Percentiles rank a stretch among this genome's conserved stretches.
These are phyloP conservation scores for Aureobasidium sp. DNA, from an alignment of 2,329 filamentous ascomycete species.

Conservation along the genomic window DNA sequence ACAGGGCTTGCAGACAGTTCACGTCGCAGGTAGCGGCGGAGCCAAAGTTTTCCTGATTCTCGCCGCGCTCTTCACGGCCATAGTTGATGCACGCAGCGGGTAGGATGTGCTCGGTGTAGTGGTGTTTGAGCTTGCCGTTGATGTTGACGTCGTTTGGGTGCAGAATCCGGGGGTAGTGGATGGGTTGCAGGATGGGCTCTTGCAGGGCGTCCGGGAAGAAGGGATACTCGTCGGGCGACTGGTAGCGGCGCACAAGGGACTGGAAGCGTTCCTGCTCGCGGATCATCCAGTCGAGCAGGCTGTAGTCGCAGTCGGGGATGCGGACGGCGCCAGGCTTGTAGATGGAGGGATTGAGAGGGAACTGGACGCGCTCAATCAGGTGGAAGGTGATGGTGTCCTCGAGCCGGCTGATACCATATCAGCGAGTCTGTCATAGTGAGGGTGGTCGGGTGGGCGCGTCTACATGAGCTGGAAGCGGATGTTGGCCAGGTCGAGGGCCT, in stretches of 20 bases:
- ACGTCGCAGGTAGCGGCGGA: slow-evolving; percentile 89
- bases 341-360: slow-evolving; percentile 82
- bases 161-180: slow-evolving; percentile 81
- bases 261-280: slow-evolving; percentile 84
- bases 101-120: slow-evolving; percentile 76
- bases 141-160: slow-evolving; percentile 85
- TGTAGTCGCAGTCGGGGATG: slow-evolving; percentile 64
- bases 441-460: slow-evolving; percentile 66
- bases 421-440: slow-evolving; percentile 72
- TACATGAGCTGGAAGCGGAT: slow-evolving; percentile 63
- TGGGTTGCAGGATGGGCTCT: slow-evolving; percentile 73
- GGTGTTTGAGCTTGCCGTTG: slow-evolving; percentile 76
- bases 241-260: slow-evolving; percentile 86
- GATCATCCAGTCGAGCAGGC: slow-evolving; percentile 91
- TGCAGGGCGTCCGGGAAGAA: slow-evolving; percentile 84
- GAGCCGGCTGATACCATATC: slow-evolving; percentile 58
- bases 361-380: slow-evolving; percentile 95
- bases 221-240: slow-evolving; percentile 93
- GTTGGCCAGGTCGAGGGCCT: slow-evolving; percentile 80
- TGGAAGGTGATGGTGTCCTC: slow-evolving; percentile 98
- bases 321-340: slow-evolving; percentile 73
- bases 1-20: slow-evolving; percentile 78
- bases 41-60: slow-evolving; percentile 89
- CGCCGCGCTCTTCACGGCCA: slow-evolving; percentile 69
- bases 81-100: slow-evolving; percentile 74